Conservation (phyloP, 192 early-diverging fungal species). For the Phycomyces nitens region DNA sequence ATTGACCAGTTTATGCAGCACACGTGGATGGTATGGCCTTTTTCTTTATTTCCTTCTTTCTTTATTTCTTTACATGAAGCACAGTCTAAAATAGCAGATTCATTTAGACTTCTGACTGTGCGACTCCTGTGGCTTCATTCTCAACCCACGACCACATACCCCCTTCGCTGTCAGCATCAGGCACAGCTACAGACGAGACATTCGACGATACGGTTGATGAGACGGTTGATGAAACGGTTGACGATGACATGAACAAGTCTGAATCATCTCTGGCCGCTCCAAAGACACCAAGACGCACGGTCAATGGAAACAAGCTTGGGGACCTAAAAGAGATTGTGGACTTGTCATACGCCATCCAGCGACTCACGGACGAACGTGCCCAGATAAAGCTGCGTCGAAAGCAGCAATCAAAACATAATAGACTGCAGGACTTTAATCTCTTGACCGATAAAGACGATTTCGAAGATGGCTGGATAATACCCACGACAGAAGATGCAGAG, state of each 20-base stretch:
- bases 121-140: no score
- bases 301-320: slow-evolving; percentile 40
- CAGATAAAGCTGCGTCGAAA: slow-evolving; percentile 13
- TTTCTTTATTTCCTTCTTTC: background rate
- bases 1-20: slow-evolving; percentile 80
- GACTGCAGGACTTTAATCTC: no score
- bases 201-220: no score
- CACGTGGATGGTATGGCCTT: slow-evolving; percentile 62
- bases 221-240: no score
- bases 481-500: background rate
- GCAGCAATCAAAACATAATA: background rate
- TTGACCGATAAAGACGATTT: no score
- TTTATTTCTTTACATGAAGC: no score
- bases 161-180: no score
- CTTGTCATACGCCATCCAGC: slow-evolving; percentile 67
- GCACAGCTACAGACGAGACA: no score
- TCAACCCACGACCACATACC: no score
- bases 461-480: no score
- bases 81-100: no score
- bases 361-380: slow-evolving; percentile 59
- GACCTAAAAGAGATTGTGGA: slow-evolving; percentile 70
- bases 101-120: no score
- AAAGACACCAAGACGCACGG: slow-evolving; percentile 29
- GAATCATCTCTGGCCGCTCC: background rate
- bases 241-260: background rate